Percentiles rank a stretch among this genome's conserved stretches.
Conservation (phyloP, 441 rosid species). For the Mallotus repandus region DNA sequence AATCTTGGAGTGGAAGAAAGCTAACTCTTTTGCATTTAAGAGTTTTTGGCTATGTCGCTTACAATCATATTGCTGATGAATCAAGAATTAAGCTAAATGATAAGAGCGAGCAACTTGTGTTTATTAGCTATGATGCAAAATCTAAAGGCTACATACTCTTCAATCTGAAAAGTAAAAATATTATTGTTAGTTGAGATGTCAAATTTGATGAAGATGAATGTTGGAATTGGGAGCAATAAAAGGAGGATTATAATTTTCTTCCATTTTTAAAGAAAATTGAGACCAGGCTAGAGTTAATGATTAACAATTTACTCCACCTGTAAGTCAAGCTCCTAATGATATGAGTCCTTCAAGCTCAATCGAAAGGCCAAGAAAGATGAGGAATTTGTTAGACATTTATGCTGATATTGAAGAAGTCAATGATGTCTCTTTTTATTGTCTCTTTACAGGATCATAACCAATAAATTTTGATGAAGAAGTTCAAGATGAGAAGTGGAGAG, state of each 20-base stretch:
- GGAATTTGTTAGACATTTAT: too few relatives aligned
- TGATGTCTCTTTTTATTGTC: too few relatives aligned
- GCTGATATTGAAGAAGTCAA: too few relatives aligned
- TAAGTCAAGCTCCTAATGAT: neutral
- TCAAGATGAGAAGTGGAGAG: too few relatives aligned
- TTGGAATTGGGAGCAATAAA: neutral
- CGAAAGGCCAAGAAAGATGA: neutral
- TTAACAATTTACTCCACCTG: too few relatives aligned
- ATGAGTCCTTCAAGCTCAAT: too few relatives aligned
- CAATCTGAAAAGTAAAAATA: neutral
- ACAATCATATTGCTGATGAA: neutral
- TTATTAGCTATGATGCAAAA: neutral
- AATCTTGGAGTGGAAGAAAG: neutral
- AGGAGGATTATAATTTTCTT: neutral
- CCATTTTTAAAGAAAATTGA: too few relatives aligned
- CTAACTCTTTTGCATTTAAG: neutral
- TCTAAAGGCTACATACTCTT: slow-evolving; percentile 4
- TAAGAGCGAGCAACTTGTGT: neutral
- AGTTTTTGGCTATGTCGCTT: slow-evolving; percentile 10
- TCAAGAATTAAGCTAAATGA: neutral
- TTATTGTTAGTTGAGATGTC: slow-evolving; percentile 6
- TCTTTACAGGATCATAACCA: too few relatives aligned
- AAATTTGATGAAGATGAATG: slow-evolving; percentile 1
- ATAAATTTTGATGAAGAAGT: too few relatives aligned
- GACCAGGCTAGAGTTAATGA: too few relatives aligned